A percentile compares a stretch with the other conserved stretches of the same genome.
phyloP scores from a whole-genome alignment of 768 basidiomycete genomes.

The Boletus bicolor region DNA sequence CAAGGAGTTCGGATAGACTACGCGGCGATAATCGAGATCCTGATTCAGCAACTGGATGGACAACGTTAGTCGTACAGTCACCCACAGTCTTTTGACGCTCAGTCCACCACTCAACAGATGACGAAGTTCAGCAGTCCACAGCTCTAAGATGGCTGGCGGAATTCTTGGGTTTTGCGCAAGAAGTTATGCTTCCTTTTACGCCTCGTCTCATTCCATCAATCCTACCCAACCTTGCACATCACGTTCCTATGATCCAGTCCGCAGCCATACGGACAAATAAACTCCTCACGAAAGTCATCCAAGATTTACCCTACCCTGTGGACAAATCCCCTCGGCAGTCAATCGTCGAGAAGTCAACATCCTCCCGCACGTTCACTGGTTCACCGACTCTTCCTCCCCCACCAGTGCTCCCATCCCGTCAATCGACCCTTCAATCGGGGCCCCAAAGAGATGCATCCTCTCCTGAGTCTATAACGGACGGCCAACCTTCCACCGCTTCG shows the following conservation, averaged over 20 bases:
- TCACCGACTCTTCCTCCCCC: slow-evolving; percentile 55
- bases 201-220: slow-evolving; percentile 91
- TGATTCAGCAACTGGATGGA: slow-evolving; percentile 79
- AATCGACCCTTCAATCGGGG: slow-evolving; percentile 43
- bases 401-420: slow-evolving; percentile 45
- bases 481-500: slow-evolving; percentile 25
- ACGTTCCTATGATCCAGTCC: slow-evolving; percentile 82
- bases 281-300: slow-evolving; percentile 79
- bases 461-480: slow-evolving; percentile 42
- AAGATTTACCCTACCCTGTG: slow-evolving; percentile 72
- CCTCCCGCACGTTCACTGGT: slow-evolving; percentile 39
- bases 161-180: slow-evolving; percentile 81
- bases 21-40: slow-evolving; percentile 87
- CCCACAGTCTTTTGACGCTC: slow-evolving; percentile 1
- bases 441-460: slow-evolving; percentile 47
- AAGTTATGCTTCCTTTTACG: slow-evolving; percentile 92
- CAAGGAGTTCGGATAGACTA: slow-evolving; percentile 93
- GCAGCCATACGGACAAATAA: slow-evolving; percentile 87
- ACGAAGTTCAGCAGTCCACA: slow-evolving; percentile 92
- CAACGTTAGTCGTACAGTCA: slow-evolving; percentile 58
- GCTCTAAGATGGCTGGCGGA: slow-evolving; percentile 93
- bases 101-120: slow-evolving; percentile 44
- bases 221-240: slow-evolving; percentile 91
- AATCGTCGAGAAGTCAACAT: slow-evolving; percentile 29
- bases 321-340: slow-evolving; percentile 37